Evolutionary conservation across 345 rosid genomes (phyloP).

Genomic region (Euclidium syriacum): DNA sequence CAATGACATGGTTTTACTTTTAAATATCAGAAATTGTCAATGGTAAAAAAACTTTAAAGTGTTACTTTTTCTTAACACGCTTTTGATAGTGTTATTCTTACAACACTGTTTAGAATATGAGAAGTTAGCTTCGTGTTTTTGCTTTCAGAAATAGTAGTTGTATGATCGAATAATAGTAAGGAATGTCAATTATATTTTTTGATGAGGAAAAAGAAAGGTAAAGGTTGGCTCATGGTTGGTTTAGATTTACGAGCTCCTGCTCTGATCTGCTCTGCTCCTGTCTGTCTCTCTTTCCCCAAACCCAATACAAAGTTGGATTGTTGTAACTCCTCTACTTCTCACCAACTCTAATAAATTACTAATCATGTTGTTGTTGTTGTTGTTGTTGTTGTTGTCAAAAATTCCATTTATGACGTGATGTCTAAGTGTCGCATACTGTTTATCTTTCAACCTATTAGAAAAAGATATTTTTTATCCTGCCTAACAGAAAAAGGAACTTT

Average conservation of each 20-base stretch:
- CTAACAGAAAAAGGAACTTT: background rate
- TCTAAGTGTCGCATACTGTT: slow-evolving; percentile 19
- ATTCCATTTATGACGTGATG: slow-evolving; percentile 21
- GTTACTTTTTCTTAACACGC: slow-evolving; percentile 7
- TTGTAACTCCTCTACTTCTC: slow-evolving; percentile 14
- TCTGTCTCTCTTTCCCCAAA: slow-evolving; percentile 16
- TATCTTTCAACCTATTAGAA: background rate
- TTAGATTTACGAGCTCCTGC: slow-evolving; percentile 15
- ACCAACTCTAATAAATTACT: slow-evolving; percentile 13
- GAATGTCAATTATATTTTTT: background rate
- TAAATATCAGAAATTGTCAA: background rate
- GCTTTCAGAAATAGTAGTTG: background rate
- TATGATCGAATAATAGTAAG: background rate
- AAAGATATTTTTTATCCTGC: background rate
- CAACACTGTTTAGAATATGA: background rate
- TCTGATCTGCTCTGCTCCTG: slow-evolving; percentile 15
- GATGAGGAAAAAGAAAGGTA: background rate
- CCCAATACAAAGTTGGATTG: slow-evolving; percentile 11
- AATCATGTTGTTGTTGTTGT: too few species aligned
- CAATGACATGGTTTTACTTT: background rate
- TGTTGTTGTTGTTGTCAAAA: too few species aligned
- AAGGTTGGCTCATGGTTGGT: slow-evolving; percentile 21
- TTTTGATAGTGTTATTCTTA: background rate
- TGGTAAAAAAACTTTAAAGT: background rate
- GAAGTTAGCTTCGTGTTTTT: too few species aligned